A percentile compares a stretch with the other conserved stretches of the same genome.
These are phyloP conservation scores for Yamadazyma siamensis DNA, from an alignment of 1,139 yeast genomes.

Conservation along the genomic window DNA sequence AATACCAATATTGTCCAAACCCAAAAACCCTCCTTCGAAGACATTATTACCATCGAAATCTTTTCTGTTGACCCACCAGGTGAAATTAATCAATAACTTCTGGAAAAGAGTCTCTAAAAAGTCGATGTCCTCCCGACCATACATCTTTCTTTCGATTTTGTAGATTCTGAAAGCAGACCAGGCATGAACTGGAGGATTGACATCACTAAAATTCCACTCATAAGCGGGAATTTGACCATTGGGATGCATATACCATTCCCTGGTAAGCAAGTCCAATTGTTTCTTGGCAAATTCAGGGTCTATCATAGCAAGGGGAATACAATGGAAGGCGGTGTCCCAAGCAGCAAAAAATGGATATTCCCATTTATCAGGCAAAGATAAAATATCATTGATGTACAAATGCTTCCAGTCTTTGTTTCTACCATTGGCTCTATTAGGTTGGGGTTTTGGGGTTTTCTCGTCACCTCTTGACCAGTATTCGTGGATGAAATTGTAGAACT, in stretches of 20 bases:
- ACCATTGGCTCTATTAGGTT: slow-evolving; percentile 75
- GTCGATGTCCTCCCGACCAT: slow-evolving; percentile 76
- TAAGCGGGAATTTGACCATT: slow-evolving; percentile 98
- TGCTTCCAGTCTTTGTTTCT: slow-evolving; percentile 90
- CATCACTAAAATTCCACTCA: slow-evolving; percentile 96
- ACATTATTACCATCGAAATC: slow-evolving; percentile 87
- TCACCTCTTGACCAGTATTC: slow-evolving; percentile 90
- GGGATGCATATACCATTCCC: slow-evolving; percentile 99
- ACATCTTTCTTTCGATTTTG: slow-evolving; percentile 85
- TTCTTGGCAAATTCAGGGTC: slow-evolving; percentile 93
- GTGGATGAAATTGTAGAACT: slow-evolving; percentile 85
- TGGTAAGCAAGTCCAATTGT: slow-evolving; percentile 79
- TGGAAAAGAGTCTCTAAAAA: slow-evolving; percentile 92
- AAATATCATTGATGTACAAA: slow-evolving; percentile 81
- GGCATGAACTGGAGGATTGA: slow-evolving; percentile 96
- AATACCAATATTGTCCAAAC: slow-evolving; percentile 90
- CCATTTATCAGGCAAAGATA: slow-evolving; percentile 95
- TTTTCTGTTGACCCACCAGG: slow-evolving; percentile 98
- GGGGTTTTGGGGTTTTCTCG: slow-evolving; percentile 73
- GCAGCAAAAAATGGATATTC: slow-evolving; percentile 97
- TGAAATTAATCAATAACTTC: slow-evolving; percentile 81
- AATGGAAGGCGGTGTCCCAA: slow-evolving; percentile 97
- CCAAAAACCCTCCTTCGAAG: slow-evolving; percentile 93
- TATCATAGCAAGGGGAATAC: slow-evolving; percentile 90
- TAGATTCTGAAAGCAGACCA: slow-evolving; percentile 93